Evolutionary conservation across 2,329 filamentous ascomycete species (phyloP).

Genomic region (Aureobasidium uvarum): DNA sequence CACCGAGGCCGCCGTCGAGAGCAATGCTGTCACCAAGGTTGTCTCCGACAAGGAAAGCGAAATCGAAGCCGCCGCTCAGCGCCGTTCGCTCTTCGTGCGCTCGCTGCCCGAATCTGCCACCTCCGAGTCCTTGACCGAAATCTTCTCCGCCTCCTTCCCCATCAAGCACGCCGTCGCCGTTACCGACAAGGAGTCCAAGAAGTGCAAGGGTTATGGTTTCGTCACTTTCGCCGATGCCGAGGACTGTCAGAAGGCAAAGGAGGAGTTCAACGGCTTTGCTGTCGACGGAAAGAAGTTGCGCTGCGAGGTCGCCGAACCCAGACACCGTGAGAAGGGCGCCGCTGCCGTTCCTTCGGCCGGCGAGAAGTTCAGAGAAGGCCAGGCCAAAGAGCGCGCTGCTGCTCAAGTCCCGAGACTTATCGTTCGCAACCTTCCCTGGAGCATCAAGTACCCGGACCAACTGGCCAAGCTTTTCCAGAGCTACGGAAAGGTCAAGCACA

Average conservation of each 20-base stretch:
- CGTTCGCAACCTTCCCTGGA: slow-evolving; percentile 94
- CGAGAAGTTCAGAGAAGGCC: slow-evolving; percentile 63
- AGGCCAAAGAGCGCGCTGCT: slow-evolving; percentile 60
- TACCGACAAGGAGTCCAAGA: slow-evolving; percentile 77
- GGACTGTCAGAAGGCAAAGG: slow-evolving; percentile 77
- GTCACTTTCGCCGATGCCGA: slow-evolving; percentile 94
- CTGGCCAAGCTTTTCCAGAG: slow-evolving; percentile 75
- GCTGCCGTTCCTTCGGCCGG: slow-evolving; percentile 18
- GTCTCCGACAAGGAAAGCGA: slow-evolving; percentile 18
- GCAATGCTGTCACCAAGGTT: slow-evolving; percentile 13
- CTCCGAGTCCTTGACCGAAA: slow-evolving; percentile 75
- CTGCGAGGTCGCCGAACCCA: slow-evolving; percentile 82
- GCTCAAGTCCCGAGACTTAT: slow-evolving; percentile 79
- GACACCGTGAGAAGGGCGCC: slow-evolving; percentile 61
- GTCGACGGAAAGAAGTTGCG: slow-evolving; percentile 79
- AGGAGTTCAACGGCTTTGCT: slow-evolving; percentile 73
- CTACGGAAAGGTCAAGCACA: slow-evolving; percentile 88
- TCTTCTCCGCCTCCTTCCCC: slow-evolving; percentile 92
- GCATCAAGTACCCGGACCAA: slow-evolving; percentile 81
- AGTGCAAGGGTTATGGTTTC: slow-evolving; percentile 90
- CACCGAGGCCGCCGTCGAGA: slow-evolving; percentile 30
- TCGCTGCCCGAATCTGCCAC: slow-evolving; percentile 77
- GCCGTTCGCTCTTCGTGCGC: slow-evolving; percentile 75
- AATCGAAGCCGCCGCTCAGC: slow-evolving; percentile 28
- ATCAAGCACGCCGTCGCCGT: slow-evolving; percentile 97